A percentile compares a stretch with the other conserved stretches of the same genome.
phyloP scores from a whole-genome alignment of 345 rosid species.

The Aquilaria sinensis region DNA sequence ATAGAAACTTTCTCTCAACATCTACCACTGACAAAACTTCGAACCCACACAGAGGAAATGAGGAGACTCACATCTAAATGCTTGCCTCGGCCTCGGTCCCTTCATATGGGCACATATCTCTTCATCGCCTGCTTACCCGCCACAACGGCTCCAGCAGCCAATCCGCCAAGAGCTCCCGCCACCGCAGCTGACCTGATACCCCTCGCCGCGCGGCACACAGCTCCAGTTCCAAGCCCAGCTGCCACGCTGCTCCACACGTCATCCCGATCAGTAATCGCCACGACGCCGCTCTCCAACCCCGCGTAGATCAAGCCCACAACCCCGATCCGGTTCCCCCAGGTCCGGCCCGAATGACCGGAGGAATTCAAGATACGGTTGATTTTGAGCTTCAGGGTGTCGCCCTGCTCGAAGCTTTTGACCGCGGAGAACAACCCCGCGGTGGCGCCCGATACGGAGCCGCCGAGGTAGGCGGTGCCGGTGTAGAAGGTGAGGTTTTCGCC shows the following conservation, averaged over 20 bases:
- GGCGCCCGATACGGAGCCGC: constrained; percentile 62
- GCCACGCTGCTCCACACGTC: constrained; percentile 90
- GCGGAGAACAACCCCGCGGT: constrained; percentile 46
- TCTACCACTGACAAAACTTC: constrained; percentile 22
- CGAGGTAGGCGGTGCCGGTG: constrained; percentile 78
- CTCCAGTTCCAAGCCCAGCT: constrained; percentile 92
- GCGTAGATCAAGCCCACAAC: constrained; percentile 77
- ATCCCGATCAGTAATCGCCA: constrained; percentile 55
- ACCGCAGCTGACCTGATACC: constrained; percentile 95
- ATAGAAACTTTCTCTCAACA: neutral
- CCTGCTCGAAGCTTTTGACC: constrained; percentile 54
- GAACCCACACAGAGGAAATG: neutral
- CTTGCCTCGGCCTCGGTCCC: neutral
- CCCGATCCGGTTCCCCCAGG: constrained; percentile 82
- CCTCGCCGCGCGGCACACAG: constrained; percentile 78
- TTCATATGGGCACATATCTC: constrained; percentile 76
- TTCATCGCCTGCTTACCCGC: constrained; percentile 72
- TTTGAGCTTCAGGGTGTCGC: constrained; percentile 81
- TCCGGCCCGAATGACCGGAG: constrained; percentile 69
- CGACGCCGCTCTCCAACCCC: constrained; percentile 68
- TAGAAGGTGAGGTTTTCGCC: constrained; percentile 95
- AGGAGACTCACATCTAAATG: constrained; percentile 16
- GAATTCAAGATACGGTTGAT: constrained; percentile 70
- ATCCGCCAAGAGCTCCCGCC: constrained; percentile 89
- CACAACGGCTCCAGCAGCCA: constrained; percentile 73